Percentiles rank a stretch among this genome's conserved stretches.
Conservation (phyloP, 805 yeast genomes). For the Wickerhamiella bombiphila region DNA sequence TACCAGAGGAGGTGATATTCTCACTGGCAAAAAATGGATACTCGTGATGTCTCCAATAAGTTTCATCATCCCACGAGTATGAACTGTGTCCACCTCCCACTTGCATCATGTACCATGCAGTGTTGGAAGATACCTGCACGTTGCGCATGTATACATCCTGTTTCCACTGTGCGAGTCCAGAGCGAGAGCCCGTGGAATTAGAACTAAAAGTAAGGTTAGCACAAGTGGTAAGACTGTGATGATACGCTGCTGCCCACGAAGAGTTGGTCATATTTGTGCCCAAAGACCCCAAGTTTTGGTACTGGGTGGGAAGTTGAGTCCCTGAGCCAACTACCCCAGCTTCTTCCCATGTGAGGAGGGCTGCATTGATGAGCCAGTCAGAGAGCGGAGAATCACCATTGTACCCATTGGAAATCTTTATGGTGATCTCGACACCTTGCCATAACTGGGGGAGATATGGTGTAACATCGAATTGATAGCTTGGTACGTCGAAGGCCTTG, state of each 20-base stretch:
- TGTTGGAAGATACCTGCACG: background rate
- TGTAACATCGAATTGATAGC: constrained; percentile 53
- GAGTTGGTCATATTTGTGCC: constrained; percentile 1
- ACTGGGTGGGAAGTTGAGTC: background rate
- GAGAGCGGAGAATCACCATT: constrained; percentile 7
- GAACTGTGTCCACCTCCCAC: background rate
- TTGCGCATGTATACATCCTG: constrained; percentile 1
- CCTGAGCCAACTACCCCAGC: constrained; percentile 19
- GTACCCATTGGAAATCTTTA: constrained; percentile 30
- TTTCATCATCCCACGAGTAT: background rate
- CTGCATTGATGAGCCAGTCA: constrained; percentile 23
- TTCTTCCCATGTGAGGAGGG: constrained; percentile 20
- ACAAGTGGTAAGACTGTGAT: background rate
- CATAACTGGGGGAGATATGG: constrained; percentile 54
- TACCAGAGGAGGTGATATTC: background rate
- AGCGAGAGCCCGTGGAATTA: background rate
- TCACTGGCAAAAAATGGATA: background rate
- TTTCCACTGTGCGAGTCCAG: background rate
- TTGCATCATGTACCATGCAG: background rate
- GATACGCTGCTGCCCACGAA: background rate
- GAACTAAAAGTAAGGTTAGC: background rate
- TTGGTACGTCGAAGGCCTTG: constrained; percentile 56
- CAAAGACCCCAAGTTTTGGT: background rate
- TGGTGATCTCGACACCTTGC: constrained; percentile 34
- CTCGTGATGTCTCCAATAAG: background rate